Evolutionary conservation across 352 stramenopile genomes (phyloP).

Genomic region (Pythium brassicae): DNA sequence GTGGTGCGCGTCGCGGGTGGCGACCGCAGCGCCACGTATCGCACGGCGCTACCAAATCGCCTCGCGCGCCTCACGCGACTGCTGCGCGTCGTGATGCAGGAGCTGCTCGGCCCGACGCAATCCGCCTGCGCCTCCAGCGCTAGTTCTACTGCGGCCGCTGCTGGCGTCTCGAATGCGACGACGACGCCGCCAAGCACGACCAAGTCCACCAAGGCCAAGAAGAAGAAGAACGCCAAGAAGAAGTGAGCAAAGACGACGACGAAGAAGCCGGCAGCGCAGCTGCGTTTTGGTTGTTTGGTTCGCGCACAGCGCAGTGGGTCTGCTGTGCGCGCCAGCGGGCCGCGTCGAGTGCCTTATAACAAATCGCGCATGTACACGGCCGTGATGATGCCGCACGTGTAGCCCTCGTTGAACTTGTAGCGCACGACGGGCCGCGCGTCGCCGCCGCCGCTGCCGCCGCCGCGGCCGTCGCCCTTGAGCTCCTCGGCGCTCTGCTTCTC

Average conservation of each 20-base stretch:
- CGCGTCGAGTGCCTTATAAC: slow-evolving; percentile 28
- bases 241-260: slow-evolving; percentile 16
- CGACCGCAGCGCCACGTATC: slow-evolving; percentile 11
- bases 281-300: neutral
- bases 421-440: slow-evolving; percentile 46
- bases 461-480: slow-evolving; percentile 10
- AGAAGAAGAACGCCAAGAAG: slow-evolving; percentile 45
- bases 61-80: slow-evolving; percentile 43
- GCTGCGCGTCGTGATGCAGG: slow-evolving; percentile 66
- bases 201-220: slow-evolving; percentile 17
- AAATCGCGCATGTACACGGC: slow-evolving; percentile 85
- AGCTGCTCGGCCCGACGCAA: slow-evolving; percentile 58
- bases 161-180: no score
- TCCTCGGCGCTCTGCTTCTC: slow-evolving; percentile 35
- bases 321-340: no score
- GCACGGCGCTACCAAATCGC: slow-evolving; percentile 14
- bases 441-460: no score
- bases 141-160: slow-evolving; percentile 1
- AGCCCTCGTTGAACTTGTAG: slow-evolving; percentile 90
- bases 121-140: neutral
- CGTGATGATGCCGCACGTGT: slow-evolving; percentile 88
- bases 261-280: neutral
- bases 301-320: no score
- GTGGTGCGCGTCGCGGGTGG: slow-evolving; percentile 40
- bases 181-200: slow-evolving; percentile 3